Conservation (phyloP, 768 basidiomycete genomes). For the Trametes maxima region DNA sequence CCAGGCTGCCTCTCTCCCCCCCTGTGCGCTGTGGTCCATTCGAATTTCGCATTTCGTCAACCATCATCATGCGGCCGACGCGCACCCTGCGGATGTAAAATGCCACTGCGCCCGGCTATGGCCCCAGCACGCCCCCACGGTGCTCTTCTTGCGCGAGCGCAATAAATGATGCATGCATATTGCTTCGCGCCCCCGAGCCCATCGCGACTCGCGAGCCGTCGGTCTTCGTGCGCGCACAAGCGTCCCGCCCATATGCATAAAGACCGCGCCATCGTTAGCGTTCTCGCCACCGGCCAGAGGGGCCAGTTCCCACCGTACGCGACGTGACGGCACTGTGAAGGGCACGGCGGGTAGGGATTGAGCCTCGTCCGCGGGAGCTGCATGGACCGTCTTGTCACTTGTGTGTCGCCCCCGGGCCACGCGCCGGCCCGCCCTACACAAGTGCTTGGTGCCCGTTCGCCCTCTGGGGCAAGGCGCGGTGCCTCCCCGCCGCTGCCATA, state of each 20-base stretch:
- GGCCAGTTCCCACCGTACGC: neutral
- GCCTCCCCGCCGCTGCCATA: neutral
- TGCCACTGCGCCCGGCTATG: too few species aligned
- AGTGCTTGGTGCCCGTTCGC: neutral
- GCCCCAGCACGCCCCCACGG: too few species aligned
- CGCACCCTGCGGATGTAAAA: too few species aligned
- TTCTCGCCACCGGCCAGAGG: neutral
- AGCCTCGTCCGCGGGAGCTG: neutral
- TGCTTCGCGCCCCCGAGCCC: too few species aligned
- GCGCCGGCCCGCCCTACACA: neutral
- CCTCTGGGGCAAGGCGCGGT: neutral
- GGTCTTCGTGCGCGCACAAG: neutral
- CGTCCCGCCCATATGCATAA: neutral
- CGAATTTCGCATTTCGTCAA: too few species aligned
- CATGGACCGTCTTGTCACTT: neutral
- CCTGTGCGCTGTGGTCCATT: neutral
- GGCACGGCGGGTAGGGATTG: slow-evolving; percentile 3
- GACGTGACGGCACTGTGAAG: slow-evolving; percentile 19
- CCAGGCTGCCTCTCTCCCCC: neutral
- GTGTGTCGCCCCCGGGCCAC: too few species aligned
- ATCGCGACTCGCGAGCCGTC: neutral
- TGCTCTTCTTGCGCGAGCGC: too few species aligned
- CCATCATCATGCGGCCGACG: neutral
- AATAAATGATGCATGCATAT: too few species aligned
- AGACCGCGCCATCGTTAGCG: neutral